Evolutionary conservation across 179 eudicot species (phyloP).

Genomic region (Beta corolliflora): DNA sequence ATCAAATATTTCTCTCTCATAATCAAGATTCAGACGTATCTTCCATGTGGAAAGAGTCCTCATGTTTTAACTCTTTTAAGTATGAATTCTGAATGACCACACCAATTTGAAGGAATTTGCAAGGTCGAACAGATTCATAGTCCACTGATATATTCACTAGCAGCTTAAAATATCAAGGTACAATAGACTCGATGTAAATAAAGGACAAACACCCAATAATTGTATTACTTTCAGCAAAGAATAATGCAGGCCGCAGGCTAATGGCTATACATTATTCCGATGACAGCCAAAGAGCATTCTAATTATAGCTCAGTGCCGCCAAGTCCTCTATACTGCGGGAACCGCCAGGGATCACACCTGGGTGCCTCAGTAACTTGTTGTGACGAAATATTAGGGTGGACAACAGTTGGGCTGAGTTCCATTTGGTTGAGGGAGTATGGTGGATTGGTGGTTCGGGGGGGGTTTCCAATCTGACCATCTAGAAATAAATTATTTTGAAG

Average conservation of each 20-base stretch:
- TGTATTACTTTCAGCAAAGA: neutral
- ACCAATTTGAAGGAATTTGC: neutral
- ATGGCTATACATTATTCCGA: neutral
- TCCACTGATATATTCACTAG: neutral
- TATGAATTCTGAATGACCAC: neutral
- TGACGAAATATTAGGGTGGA: neutral
- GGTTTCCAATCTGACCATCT: neutral
- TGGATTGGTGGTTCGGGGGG: neutral
- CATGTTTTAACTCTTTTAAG: too few species aligned
- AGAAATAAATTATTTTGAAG: neutral
- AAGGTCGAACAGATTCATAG: conserved; percentile 4
- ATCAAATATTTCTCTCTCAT: neutral
- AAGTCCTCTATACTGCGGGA: neutral
- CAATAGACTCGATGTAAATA: neutral
- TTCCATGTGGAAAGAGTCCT: neutral
- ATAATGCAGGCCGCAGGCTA: neutral
- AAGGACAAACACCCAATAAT: neutral
- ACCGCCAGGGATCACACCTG: neutral
- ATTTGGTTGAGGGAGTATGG: neutral
- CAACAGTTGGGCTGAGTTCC: too few species aligned
- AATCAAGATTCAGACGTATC: neutral
- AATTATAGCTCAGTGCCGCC: neutral
- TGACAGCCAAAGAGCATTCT: neutral
- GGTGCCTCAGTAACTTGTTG: neutral
- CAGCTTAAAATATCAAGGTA: neutral